Conservation (phyloP, 1,284 basidiomycete species). For the Cutaneotrichosporon sp. region DNA sequence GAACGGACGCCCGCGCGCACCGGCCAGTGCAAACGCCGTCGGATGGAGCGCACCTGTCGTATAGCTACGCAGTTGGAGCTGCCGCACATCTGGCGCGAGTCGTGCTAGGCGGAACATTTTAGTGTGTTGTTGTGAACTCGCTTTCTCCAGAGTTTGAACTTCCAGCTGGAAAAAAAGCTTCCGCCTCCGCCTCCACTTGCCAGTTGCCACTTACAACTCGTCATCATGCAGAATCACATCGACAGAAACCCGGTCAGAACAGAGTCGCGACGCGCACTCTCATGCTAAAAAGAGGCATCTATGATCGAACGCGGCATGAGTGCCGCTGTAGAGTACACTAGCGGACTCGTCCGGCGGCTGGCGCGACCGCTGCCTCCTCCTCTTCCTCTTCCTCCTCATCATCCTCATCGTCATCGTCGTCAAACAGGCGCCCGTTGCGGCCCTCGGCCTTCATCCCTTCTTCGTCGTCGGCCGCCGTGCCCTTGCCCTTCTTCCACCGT, state of each 20-base stretch:
- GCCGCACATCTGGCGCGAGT: background rate
- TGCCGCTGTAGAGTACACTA: background rate
- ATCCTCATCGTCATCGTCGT: conserved; percentile 41
- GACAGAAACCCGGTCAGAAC: conserved; percentile 2
- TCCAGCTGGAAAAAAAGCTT: background rate
- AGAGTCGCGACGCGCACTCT: background rate
- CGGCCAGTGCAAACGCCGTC: background rate
- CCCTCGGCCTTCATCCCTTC: conserved; percentile 10
- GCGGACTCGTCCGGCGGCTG: background rate
- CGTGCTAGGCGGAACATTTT: conserved; percentile 2
- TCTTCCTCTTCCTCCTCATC: conserved; percentile 45
- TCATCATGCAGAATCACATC: conserved; percentile 6
- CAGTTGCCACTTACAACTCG: background rate
- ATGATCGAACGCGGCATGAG: background rate
- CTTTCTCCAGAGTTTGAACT: background rate
- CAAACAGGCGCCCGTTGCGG: conserved; percentile 37
- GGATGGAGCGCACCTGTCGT: background rate
- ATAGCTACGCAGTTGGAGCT: background rate
- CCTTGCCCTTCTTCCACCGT: conserved; percentile 62
- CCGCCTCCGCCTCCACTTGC: conserved; percentile 1
- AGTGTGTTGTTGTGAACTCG: background rate
- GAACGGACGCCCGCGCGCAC: background rate
- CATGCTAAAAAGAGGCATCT: conserved; percentile 10
- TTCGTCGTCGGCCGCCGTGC: conserved; percentile 10
- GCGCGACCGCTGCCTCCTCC: conserved; percentile 1